Conservation (phyloP, 2,329 filamentous ascomycete genomes). For the Sarocladium strictum region DNA sequence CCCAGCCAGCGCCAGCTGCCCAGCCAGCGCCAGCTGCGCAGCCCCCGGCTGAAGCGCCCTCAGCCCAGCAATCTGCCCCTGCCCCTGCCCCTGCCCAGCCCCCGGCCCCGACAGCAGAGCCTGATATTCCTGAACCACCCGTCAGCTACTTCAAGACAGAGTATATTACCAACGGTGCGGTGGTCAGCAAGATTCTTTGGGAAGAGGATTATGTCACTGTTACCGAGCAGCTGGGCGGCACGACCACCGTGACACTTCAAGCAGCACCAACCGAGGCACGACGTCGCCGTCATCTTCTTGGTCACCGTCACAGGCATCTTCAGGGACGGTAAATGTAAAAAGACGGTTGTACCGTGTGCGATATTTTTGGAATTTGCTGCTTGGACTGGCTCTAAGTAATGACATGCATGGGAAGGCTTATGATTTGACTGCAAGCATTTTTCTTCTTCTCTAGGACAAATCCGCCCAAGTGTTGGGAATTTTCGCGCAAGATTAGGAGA, state of each 20-base stretch:
- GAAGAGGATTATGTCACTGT: constrained; percentile 50
- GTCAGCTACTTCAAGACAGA: constrained; percentile 41
- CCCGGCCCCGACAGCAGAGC: constrained; percentile 17
- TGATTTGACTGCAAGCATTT: constrained; percentile 27
- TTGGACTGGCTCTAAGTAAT: constrained; percentile 30
- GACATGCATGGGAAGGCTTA: constrained; percentile 20
- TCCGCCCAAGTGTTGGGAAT: constrained; percentile 17
- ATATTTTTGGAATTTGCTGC: constrained; percentile 13
- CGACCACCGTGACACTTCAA: constrained; percentile 33
- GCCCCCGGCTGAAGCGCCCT: not conserved
- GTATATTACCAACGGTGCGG: constrained; percentile 42
- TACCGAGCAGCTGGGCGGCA: constrained; percentile 36
- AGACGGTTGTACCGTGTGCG: not conserved
- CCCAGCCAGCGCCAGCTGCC: not conserved
- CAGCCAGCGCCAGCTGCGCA: not conserved
- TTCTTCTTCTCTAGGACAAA: constrained; percentile 23
- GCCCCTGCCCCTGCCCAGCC: not conserved
- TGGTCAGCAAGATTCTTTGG: constrained; percentile 52
- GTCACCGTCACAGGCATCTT: constrained; percentile 28
- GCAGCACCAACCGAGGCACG: constrained; percentile 16
- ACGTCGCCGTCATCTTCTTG: constrained; percentile 31
- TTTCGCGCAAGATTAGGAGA: constrained; percentile 23
- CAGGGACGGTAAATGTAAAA: constrained; percentile 15
- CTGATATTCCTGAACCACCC: constrained; percentile 23
- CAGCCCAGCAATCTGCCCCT: not conserved